Evolutionary conservation across 2,329 filamentous ascomycete species (phyloP), one percentile per base, ranked within the genome.

Genomic region (Scorias spongiosa): DNA sequence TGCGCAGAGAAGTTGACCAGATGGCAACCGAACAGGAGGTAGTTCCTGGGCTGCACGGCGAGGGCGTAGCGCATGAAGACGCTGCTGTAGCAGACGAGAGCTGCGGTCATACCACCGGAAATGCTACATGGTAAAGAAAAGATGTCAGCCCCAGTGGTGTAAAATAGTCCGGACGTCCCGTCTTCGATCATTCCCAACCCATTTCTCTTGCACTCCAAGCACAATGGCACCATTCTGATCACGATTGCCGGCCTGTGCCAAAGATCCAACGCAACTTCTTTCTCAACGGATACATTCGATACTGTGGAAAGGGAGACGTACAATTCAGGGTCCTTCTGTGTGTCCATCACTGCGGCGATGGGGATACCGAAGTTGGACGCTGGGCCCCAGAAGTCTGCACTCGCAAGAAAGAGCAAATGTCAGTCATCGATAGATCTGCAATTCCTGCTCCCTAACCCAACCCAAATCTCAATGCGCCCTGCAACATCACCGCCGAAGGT

Each of bases 21-120:
- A 62, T 81, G 77, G 66, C 76, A 80, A 51, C 72, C 76, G 61
- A 81, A 80, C 44, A 81, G 74, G 50, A 81, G 74, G 66, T 79
- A 80, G 66, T 81, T 81, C 55, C 67, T 68, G 36, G 77, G 77
- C 12, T 66, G 66, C 45, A 81, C 75, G 48, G 77, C 76, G 49
- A 81, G 59, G 46, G 77, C 65, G 65, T 80, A 81, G 59, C 77
- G 76, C 75, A 78, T 78, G 66, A 81, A 81, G 46, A 74, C 75
- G 40, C 60, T 74, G 18, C 72, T 74, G 68, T 81, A 81, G 59
- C 75, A 58, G 51, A 69, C 65, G 26, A 81, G 68, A 39, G 76
- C 74, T 54, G 62, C 66, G 45, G 77, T 81, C 75, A 80, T 80
- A 51, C 66, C 65, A 49, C 76, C 77, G 49, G 76, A 80, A 61